Percentiles rank a stretch among this genome's conserved stretches.
phyloP scores from a whole-genome alignment of 805 yeast genomes.

The Lipomyces sp. region DNA sequence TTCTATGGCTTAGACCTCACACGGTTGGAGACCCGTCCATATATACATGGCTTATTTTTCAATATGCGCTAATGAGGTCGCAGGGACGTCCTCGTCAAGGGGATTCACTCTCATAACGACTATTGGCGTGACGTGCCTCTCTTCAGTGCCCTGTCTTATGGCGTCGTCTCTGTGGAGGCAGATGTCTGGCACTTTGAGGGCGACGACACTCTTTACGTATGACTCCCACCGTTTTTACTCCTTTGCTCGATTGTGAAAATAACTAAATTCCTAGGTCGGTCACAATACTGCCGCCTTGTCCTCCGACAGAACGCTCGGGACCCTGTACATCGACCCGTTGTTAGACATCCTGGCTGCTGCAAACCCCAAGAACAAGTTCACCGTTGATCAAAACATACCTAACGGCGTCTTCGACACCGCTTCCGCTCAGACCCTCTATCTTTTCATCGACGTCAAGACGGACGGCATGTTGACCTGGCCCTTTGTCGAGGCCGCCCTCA shows the following conservation, averaged over 20 bases:
- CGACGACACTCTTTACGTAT: slow-evolving; percentile 44
- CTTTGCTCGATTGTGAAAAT: too few relatives aligned
- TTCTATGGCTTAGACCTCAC: slow-evolving; percentile 34
- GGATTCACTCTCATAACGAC: slow-evolving; percentile 62
- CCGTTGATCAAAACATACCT: slow-evolving; percentile 28
- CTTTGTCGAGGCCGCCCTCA: slow-evolving; percentile 52
- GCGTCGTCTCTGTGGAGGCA: slow-evolving; percentile 58
- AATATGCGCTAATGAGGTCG: neutral
- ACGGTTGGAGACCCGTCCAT: slow-evolving; percentile 15
- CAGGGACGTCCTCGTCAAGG: slow-evolving; percentile 46
- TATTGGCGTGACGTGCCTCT: slow-evolving; percentile 58
- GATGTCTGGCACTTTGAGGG: slow-evolving; percentile 57
- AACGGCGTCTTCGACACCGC: slow-evolving; percentile 52
- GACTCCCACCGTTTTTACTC: neutral
- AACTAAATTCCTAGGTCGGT: slow-evolving; percentile 57
- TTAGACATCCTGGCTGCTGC: slow-evolving; percentile 53
- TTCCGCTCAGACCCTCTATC: slow-evolving; percentile 57
- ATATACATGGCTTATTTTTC: neutral
- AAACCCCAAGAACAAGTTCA: slow-evolving; percentile 46
- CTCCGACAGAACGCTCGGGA: slow-evolving; percentile 53
- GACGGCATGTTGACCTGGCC: slow-evolving; percentile 52
- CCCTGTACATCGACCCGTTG: slow-evolving; percentile 61
- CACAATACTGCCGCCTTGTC: slow-evolving; percentile 58
- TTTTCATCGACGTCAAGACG: slow-evolving; percentile 69
- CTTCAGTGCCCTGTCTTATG: slow-evolving; percentile 54